Percentiles rank a stretch among this genome's conserved stretches.
These are phyloP conservation scores for Epichloe brachyelytri DNA, from an alignment of 2,329 filamentous ascomycete genomes.

Conservation along the genomic window DNA sequence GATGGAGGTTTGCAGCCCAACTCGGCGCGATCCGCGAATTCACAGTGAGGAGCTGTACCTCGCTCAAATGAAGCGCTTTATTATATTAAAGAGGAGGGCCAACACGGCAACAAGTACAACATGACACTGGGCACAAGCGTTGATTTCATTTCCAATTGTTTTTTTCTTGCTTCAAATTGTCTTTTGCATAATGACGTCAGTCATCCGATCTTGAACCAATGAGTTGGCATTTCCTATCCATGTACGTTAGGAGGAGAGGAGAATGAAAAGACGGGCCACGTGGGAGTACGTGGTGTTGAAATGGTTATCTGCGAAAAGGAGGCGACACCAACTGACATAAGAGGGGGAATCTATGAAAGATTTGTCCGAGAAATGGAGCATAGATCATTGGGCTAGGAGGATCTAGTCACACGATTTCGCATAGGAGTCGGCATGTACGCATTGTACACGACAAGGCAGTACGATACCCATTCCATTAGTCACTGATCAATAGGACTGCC, in stretches of 20 bases:
- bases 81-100: not conserved
- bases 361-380: not conserved
- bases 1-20: conserved; percentile 25
- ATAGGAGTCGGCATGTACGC: not conserved
- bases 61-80: not conserved
- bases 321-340: not conserved
- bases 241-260: not conserved
- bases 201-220: not conserved
- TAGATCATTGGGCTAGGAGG: not conserved
- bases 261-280: no score
- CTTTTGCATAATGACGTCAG: conserved; percentile 6
- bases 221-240: not conserved
- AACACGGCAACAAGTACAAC: not conserved
- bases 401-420: not conserved
- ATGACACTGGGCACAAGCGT: conserved; percentile 4
- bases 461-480: not conserved
- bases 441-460: not conserved
- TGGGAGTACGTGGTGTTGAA: not conserved
- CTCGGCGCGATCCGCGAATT: not conserved
- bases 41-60: not conserved
- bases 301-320: not conserved
- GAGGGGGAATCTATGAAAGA: not conserved
- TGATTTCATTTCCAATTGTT: conserved; percentile 7
- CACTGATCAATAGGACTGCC: not conserved
- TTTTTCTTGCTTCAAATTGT: not conserved